These are phyloP conservation scores for Diutina siamensis DNA, from an alignment of 1,139 yeast species.

Conservation along the genomic window DNA sequence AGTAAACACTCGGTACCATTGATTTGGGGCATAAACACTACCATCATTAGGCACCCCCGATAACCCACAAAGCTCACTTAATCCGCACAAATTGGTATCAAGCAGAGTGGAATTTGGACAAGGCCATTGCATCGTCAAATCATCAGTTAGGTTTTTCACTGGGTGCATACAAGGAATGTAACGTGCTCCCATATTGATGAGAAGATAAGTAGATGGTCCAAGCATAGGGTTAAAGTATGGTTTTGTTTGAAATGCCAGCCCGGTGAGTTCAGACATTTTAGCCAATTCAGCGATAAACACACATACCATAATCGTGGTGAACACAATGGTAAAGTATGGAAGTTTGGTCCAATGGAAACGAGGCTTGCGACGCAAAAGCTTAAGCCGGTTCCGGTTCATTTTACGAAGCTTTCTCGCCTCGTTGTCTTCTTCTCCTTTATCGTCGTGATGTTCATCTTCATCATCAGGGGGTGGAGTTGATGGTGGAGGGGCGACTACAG, in stretches of 20 bases:
- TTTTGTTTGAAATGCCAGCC: conserved; percentile 56
- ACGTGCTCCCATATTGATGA: conserved; percentile 62
- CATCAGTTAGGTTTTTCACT: conserved; percentile 40
- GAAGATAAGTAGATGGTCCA: conserved; percentile 63
- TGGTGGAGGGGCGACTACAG: neutral
- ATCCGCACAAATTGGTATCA: conserved; percentile 44
- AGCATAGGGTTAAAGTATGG: conserved; percentile 74
- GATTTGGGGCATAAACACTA: conserved; percentile 33
- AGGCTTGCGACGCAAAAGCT: conserved; percentile 14
- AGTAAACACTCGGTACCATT: conserved; percentile 60
- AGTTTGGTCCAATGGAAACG: conserved; percentile 33
- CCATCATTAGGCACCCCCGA: conserved; percentile 29
- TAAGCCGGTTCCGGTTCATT: conserved; percentile 9
- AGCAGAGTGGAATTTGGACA: conserved; percentile 58
- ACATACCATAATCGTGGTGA: conserved; percentile 39
- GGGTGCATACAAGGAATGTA: conserved; percentile 64
- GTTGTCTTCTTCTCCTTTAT: neutral
- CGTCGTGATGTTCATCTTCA: neutral
- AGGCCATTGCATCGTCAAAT: conserved; percentile 39
- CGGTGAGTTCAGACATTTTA: conserved; percentile 49
- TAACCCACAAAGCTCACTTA: conserved; percentile 53
- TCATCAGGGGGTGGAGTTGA: neutral
- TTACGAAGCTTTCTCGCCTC: neutral
- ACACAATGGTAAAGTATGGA: conserved; percentile 36
- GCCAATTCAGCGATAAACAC: conserved; percentile 63